Evolutionary conservation across 1,139 yeast genomes (phyloP).

Genomic region (Pichia sp.): DNA sequence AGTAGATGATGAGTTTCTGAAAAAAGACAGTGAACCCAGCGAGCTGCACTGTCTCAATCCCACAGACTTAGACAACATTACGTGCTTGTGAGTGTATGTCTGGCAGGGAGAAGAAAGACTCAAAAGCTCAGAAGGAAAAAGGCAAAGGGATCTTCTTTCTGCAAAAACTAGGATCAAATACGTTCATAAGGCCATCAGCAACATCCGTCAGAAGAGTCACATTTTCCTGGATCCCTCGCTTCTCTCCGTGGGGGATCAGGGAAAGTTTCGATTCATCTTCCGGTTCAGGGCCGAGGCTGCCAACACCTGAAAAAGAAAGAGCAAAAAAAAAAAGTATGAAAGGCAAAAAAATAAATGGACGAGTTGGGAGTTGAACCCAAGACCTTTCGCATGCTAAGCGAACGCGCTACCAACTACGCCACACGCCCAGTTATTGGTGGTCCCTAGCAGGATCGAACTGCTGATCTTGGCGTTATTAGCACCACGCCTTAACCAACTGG

Average conservation of each 20-base stretch:
- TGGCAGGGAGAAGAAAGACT: not conserved
- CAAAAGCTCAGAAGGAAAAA: not conserved
- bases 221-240: not conserved
- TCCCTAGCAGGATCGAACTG: slow-evolving; percentile 69
- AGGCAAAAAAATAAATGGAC: slow-evolving; percentile 8
- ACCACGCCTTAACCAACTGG: slow-evolving; percentile 92
- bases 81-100: not conserved
- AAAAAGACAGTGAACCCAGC: slow-evolving; percentile 9
- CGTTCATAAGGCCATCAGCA: not conserved
- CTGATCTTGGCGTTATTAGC: slow-evolving; percentile 61
- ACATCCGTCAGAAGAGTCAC: slow-evolving; percentile 2
- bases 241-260: not conserved
- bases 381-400: slow-evolving; percentile 66
- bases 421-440: slow-evolving; percentile 54
- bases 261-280: not conserved
- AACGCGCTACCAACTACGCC: slow-evolving; percentile 72
- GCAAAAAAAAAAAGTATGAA: not conserved
- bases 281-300: slow-evolving; percentile 8
- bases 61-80: slow-evolving; percentile 12
- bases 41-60: slow-evolving; percentile 12
- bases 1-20: slow-evolving; percentile 53
- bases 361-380: slow-evolving; percentile 53
- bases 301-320: not conserved
- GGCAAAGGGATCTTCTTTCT: too few species aligned
- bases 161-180: not conserved